Conservation (phyloP, 768 basidiomycete genomes). For the Heimioporus sp. region DNA sequence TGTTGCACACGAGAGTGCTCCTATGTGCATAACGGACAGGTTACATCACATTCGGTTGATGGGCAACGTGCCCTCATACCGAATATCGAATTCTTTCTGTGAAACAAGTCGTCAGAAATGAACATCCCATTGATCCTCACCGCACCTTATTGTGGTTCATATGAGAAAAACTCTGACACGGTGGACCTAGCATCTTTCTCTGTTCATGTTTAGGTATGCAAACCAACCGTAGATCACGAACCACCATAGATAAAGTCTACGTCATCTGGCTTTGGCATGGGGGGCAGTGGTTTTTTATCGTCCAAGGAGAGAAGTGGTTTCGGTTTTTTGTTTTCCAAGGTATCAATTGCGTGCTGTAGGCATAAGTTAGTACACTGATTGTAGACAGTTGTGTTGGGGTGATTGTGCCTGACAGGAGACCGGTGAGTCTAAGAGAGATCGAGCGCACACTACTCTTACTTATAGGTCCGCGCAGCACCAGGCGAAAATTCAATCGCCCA, state of each 20-base stretch:
- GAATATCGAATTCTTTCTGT: conserved; percentile 58
- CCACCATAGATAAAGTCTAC: conserved; percentile 77
- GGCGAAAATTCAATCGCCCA: conserved; percentile 70
- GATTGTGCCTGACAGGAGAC: conserved; percentile 50
- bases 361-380: conserved; percentile 63
- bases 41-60: neutral
- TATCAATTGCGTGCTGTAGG: conserved; percentile 56
- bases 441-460: conserved; percentile 37
- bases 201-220: neutral
- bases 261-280: conserved; percentile 56
- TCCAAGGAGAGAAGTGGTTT: conserved; percentile 41
- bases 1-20: conserved; percentile 62
- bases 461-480: conserved; percentile 62
- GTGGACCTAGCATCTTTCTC: conserved; percentile 50
- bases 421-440: neutral
- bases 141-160: conserved; percentile 61
- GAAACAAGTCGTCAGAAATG: conserved; percentile 1
- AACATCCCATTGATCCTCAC: conserved; percentile 8
- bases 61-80: conserved; percentile 34
- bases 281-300: conserved; percentile 35
- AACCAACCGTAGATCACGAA: conserved; percentile 28
- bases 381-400: conserved; percentile 57
- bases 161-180: conserved; percentile 69
- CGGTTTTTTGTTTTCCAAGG: conserved; percentile 39
- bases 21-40: conserved; percentile 29